Conservation (phyloP, 2,329 filamentous ascomycete genomes). For the Epichloe typhina region DNA sequence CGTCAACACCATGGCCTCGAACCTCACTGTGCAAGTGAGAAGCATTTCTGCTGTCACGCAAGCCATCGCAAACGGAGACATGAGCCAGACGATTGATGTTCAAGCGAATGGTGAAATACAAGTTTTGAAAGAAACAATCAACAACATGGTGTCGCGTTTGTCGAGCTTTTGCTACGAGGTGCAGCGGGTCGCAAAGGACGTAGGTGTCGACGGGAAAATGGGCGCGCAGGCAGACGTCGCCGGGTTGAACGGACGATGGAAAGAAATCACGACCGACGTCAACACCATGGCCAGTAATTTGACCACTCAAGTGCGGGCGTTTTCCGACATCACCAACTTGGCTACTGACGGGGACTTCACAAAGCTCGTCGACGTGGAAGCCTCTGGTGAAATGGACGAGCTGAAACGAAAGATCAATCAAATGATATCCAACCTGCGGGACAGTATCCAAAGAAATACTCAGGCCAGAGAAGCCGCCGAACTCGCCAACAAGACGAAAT, state of each 20-base stretch:
- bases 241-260: constrained; percentile 88
- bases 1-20: constrained; percentile 64
- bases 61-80: constrained; percentile 87
- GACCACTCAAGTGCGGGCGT: constrained; percentile 93
- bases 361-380: constrained; percentile 91
- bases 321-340: constrained; percentile 96
- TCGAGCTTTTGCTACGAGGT: constrained; percentile 95
- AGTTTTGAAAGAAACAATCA: constrained; percentile 89
- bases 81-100: constrained; percentile 92
- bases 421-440: constrained; percentile 92
- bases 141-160: constrained; percentile 93
- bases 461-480: constrained; percentile 92
- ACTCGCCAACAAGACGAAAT: constrained; percentile 94
- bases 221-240: constrained; percentile 91
- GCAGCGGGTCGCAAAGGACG: constrained; percentile 88
- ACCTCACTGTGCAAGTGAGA: constrained; percentile 63
- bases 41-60: constrained; percentile 91
- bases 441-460: constrained; percentile 94
- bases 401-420: constrained; percentile 98
- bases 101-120: constrained; percentile 91
- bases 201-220: constrained; percentile 97
- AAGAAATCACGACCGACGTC: constrained; percentile 93
- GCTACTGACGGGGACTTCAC: constrained; percentile 96
- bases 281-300: constrained; percentile 75
- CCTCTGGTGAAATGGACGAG: constrained; percentile 97